Percentiles rank a stretch among this genome's conserved stretches.
Conservation (phyloP, 2,329 filamentous ascomycete genomes). For the Neoscytalidium dimidiatum region DNA sequence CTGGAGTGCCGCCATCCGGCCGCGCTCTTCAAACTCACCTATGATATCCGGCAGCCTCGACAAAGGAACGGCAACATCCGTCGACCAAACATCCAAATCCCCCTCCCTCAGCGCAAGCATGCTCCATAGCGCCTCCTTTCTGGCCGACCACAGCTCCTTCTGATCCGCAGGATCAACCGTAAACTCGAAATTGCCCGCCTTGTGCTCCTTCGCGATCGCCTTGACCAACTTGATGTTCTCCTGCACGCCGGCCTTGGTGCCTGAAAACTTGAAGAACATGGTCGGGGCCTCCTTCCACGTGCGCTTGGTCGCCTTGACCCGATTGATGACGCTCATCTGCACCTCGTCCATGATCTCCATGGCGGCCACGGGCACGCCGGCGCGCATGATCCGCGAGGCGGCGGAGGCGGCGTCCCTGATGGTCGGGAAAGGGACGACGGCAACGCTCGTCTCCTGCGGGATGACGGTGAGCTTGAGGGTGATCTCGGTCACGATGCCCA, state of each 20-base stretch:
- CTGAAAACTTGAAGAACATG: constrained; percentile 83
- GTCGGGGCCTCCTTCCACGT: constrained; percentile 77
- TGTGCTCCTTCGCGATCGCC: constrained; percentile 64
- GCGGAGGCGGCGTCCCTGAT: constrained; percentile 76
- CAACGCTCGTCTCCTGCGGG: constrained; percentile 74
- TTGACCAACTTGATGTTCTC: constrained; percentile 75
- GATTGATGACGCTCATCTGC: constrained; percentile 81
- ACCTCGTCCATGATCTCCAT: constrained; percentile 90
- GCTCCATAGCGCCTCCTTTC: constrained; percentile 63
- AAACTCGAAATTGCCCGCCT: constrained; percentile 57
- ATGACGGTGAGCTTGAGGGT: constrained; percentile 78
- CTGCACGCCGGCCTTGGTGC: constrained; percentile 68
- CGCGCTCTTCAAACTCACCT: constrained; percentile 38
- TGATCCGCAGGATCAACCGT: constrained; percentile 56
- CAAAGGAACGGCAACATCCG: constrained; percentile 63
- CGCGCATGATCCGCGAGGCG: constrained; percentile 73
- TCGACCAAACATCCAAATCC: constrained; percentile 62
- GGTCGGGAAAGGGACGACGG: constrained; percentile 75
- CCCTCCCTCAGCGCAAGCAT: constrained; percentile 59
- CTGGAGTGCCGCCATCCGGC: neutral
- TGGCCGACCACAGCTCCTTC: constrained; percentile 60
- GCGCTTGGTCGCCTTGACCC: constrained; percentile 68
- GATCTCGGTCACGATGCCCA: constrained; percentile 80
- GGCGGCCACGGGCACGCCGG: constrained; percentile 71
- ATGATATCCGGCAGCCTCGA: constrained; percentile 64